Percentiles rank a stretch among this genome's conserved stretches.
Conservation (phyloP, 140 eudicot species). For the Oenanthe javanica region DNA sequence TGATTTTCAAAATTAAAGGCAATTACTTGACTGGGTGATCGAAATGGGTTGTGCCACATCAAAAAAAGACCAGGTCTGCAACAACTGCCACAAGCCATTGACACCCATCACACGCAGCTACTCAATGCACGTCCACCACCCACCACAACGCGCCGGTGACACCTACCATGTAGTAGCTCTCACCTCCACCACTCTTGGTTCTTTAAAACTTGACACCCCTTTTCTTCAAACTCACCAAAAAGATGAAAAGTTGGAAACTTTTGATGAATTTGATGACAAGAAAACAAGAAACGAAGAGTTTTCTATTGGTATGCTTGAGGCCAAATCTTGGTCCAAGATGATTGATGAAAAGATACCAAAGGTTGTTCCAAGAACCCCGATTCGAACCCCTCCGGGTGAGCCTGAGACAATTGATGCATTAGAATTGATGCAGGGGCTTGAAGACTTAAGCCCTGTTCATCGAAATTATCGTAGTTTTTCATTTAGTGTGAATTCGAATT, state of each 20-base stretch:
- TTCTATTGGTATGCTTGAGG: constrained; percentile 52
- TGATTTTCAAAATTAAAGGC: too few species aligned
- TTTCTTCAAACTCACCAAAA: constrained; percentile 4
- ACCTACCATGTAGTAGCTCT: constrained; percentile 56
- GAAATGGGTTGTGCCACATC: constrained; percentile 34
- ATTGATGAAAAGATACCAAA: constrained; percentile 47
- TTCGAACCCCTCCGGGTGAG: constrained; percentile 67
- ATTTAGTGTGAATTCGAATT: constrained; percentile 37
- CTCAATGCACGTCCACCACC: constrained; percentile 32
- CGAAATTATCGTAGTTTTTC: constrained; percentile 65
- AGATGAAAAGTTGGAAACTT: constrained; percentile 8
- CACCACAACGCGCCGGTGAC: constrained; percentile 6
- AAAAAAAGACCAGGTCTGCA: constrained; percentile 51
- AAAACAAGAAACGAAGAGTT: constrained; percentile 29
- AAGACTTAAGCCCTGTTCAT: constrained; percentile 63
- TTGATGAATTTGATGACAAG: constrained; percentile 6
- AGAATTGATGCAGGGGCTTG: constrained; percentile 88
- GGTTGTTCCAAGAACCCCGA: constrained; percentile 44
- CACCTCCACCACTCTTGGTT: constrained; percentile 76
- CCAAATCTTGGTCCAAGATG: constrained; percentile 71
- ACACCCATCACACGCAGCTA: constrained; percentile 58
- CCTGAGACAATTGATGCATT: constrained; percentile 75
- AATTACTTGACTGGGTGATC: too few species aligned
- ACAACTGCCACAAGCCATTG: constrained; percentile 33
- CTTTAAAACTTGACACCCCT: constrained; percentile 35